These are phyloP conservation scores for Leccinum variicolor DNA, from an alignment of 768 basidiomycete species.

Conservation along the genomic window DNA sequence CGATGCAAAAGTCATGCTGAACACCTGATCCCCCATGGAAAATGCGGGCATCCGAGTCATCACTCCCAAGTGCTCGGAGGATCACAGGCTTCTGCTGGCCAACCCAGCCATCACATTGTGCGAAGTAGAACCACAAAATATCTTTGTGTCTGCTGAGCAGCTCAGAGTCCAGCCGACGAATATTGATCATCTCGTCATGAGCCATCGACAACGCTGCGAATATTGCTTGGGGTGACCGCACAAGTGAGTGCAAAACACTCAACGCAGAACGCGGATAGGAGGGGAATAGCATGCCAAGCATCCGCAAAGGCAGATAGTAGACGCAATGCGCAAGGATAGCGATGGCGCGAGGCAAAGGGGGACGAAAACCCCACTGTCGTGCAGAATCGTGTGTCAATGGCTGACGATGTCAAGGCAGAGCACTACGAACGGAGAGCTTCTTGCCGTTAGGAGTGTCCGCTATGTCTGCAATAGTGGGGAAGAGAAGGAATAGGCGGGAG, in stretches of 20 bases:
- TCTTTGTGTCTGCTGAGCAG: constrained; percentile 40
- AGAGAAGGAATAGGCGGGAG: constrained; percentile 54
- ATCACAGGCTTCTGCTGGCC: constrained; percentile 50
- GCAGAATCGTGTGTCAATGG: not conserved
- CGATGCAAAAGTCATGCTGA: constrained; percentile 74
- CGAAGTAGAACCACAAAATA: constrained; percentile 55
- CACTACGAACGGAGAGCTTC: constrained; percentile 48
- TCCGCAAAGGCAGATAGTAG: constrained; percentile 38
- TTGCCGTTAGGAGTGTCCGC: constrained; percentile 61
- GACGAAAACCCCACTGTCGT: constrained; percentile 44
- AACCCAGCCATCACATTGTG: constrained; percentile 66
- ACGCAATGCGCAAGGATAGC: constrained; percentile 41
- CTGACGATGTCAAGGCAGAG: too few relatives aligned
- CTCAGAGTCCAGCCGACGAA: constrained; percentile 48
- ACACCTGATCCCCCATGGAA: constrained; percentile 46
- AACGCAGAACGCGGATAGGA: constrained; percentile 50
- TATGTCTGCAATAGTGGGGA: constrained; percentile 68
- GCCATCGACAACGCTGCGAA: constrained; percentile 58
- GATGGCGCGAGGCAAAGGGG: constrained; percentile 43
- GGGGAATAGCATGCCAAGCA: constrained; percentile 44
- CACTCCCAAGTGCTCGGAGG: constrained; percentile 37
- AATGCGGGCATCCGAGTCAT: constrained; percentile 35
- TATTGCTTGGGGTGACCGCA: constrained; percentile 51
- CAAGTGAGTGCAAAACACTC: constrained; percentile 43
- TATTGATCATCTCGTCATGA: constrained; percentile 62